Evolutionary conservation across 1,284 basidiomycete genomes (phyloP), one percentile per base, ranked within the genome.

Genomic region (Afroboletus lepidellus): DNA sequence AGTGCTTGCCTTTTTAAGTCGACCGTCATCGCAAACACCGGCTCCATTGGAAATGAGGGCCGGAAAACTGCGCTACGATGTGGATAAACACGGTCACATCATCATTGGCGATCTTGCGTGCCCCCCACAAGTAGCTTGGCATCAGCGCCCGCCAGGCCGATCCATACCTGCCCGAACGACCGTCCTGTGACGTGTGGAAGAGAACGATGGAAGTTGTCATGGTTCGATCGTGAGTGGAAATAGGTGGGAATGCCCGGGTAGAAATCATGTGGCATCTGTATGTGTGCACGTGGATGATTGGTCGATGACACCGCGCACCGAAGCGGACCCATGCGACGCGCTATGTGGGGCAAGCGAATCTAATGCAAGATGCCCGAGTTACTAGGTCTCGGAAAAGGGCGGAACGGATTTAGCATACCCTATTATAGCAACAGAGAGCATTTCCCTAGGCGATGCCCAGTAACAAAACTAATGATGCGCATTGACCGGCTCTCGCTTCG

Each of bases 41-140:
- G 16, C 27, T 45, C 42, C 51, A 50, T 39, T 60, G 43, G 48
- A 57, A 63, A 61, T 48, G 43, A 37, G 29, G 21, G 41, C 29
- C 51, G 36, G 48, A 18, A 34, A 52, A 53, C 32, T 38, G 38
- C 39, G 11, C 44, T 30, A 4, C n/a, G 36, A 49, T 52, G 44
- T 24, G 41, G 56, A 50, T 51, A 63, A 51, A 44, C 25, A 62
- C 53, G 7, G 57, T 66, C 51, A 44, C 46, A 65, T 52, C 51
- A 51, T 23, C 39, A 36, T 34, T 48, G 30, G n/a, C n/a, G n/a
- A 45, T 45, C 46, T 32, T 42, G 24, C 41, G 49, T 29, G 41
- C 47, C n/a, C 24, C 15, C 32, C 30, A 41, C 44, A 33, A 52
- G 29, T 9, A 47, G 32, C 58, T 42, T 43, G 49, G 43, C 32